These are phyloP conservation scores for Fusarium siculi DNA, from an alignment of 2,329 filamentous ascomycete genomes.

Conservation along the genomic window DNA sequence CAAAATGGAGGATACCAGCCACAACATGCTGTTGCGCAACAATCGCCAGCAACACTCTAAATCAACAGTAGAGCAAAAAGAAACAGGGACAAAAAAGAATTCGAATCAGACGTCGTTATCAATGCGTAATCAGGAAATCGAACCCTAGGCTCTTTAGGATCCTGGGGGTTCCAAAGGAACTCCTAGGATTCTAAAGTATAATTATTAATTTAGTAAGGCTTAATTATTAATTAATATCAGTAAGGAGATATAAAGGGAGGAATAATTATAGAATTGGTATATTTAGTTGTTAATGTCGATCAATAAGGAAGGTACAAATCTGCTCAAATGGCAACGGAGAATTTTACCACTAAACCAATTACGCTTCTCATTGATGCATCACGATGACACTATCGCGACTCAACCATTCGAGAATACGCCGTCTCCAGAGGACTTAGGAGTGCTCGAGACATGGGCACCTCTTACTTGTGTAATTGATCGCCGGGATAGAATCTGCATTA, in stretches of 20 bases:
- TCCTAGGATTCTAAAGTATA: too few species aligned
- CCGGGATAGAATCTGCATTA: neutral
- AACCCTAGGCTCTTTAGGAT: neutral
- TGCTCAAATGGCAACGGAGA: neutral
- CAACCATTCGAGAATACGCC: accelerated
- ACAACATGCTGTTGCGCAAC: too few species aligned
- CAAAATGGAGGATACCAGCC: too few species aligned
- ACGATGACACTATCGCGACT: accelerated
- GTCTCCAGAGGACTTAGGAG: accelerated
- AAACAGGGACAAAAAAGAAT: neutral
- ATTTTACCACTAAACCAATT: constrained; percentile 1
- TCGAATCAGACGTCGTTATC: neutral
- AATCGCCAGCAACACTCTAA: neutral
- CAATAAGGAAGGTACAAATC: too few species aligned
- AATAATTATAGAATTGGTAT: too few species aligned
- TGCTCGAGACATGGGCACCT: accelerated
- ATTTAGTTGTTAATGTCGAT: too few species aligned
- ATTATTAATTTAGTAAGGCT: too few species aligned
- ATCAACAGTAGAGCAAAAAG: neutral
- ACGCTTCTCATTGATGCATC: neutral
- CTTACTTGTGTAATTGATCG: accelerated
- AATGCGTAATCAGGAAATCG: neutral
- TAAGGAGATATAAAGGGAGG: too few species aligned
- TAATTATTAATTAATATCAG: too few species aligned
- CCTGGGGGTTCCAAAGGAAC: too few species aligned